These are phyloP conservation scores for Solanum hybrid DNA, from an alignment of 305 asterid genomes.

Conservation along the genomic window DNA sequence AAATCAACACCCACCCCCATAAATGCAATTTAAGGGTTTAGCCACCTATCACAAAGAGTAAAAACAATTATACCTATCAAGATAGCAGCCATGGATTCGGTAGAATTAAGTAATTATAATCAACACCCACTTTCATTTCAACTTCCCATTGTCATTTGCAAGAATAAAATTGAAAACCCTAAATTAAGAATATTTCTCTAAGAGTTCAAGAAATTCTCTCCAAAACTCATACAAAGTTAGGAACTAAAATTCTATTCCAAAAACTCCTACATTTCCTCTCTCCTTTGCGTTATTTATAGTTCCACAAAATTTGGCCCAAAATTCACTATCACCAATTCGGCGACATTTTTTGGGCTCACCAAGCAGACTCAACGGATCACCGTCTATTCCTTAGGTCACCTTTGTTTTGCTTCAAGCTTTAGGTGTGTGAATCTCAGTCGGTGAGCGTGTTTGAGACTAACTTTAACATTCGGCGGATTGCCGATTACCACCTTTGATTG, in stretches of 20 bases:
- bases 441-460: neutral
- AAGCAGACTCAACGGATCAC: neutral
- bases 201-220: neutral
- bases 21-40: neutral
- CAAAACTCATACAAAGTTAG: neutral
- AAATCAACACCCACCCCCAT: neutral
- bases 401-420: neutral
- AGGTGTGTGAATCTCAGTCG: neutral
- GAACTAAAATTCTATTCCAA: neutral
- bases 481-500: neutral
- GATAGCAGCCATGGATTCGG: neutral
- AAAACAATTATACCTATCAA: neutral
- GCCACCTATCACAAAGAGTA: neutral
- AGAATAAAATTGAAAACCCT: neutral
- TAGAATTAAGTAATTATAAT: neutral
- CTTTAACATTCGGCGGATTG: neutral
- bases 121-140: neutral
- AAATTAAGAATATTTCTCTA: neutral
- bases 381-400: neutral
- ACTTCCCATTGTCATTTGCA: neutral
- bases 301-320: neutral
- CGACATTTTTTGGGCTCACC: neutral
- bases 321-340: neutral
- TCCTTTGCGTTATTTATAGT: neutral
- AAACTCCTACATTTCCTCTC: neutral